Base-by-base conservation (phyloP, 192 early-diverging fungal genomes). In the Kickxella alabastrina region DNA sequence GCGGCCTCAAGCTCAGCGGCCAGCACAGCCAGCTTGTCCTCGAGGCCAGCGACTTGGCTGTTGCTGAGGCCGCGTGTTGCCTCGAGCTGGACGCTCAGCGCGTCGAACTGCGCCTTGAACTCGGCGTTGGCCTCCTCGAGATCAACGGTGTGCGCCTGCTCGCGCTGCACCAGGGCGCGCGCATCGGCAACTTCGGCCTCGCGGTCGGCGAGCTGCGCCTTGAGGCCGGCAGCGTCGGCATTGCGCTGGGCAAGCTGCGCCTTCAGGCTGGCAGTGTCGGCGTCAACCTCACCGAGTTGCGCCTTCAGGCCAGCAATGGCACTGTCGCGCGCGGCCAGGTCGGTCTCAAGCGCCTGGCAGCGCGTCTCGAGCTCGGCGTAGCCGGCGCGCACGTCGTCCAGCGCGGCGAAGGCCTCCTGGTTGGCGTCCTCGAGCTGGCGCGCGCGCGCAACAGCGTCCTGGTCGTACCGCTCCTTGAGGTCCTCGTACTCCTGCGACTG, bases 101-200 rank as follows among this genome's bases (percentile, higher is more conserved):
- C 15, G 28, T 59, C 68, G 74, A 59, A 85, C 82, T 23, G 88
- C 75, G 41, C 81, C 82, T 44, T 86, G 76, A 46, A 88, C 43
- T 64, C 75, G 34, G 45, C 53, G 45, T 66, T 77, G 23, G 75
- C 66, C 51, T 71, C 50, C 52, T 77, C 65, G 35, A 77, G 56
- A 44, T 70, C 62, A 17, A 57, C 36, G 53, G 81, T 81, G 65
- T 88, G 87, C 23, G 66, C 49, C 10, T 49, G 39, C 53, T 89
- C 85, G 23, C 87, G 82, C 59, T 93, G 90, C 24, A 77, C 59
- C 54, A 90, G 87, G 50, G 83, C 76, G 13, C 80, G 74, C 27
- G 88, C 61, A 46, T 93, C 89, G 64, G 92, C 87, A 10, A 86
- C 79, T 57, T 91, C 91, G 34, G 82, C 53, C n/a, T n/a, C n/a